These are phyloP conservation scores for Lepiota venenata DNA, from an alignment of 768 basidiomycete genomes.

Conservation along the genomic window DNA sequence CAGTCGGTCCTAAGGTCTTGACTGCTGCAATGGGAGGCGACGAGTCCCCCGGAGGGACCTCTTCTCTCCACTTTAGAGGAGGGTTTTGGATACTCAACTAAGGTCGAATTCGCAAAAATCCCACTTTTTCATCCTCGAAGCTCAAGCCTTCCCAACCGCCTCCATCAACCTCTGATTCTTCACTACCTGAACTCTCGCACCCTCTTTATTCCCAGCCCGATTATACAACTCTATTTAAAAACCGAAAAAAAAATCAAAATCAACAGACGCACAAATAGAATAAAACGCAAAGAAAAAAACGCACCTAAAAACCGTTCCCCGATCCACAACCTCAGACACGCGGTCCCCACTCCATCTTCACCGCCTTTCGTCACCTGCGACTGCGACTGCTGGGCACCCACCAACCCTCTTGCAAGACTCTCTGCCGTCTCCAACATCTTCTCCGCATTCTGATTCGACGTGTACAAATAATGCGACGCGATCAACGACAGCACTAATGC, in stretches of 20 bases:
- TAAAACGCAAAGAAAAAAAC: slow-evolving; percentile 18
- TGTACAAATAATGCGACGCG: slow-evolving; percentile 69
- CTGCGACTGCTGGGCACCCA: slow-evolving; percentile 53
- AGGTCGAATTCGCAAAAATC: no score
- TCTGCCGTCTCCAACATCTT: slow-evolving; percentile 65
- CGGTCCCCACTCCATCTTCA: slow-evolving; percentile 52
- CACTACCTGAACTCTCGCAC: slow-evolving; percentile 18
- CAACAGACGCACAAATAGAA: no score
- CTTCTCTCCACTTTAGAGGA: no score
- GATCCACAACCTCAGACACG: slow-evolving; percentile 65
- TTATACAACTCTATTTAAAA: slow-evolving; percentile 49
- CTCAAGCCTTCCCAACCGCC: no score
- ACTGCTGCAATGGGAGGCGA: no score
- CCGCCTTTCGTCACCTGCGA: slow-evolving; percentile 6
- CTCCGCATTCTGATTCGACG: slow-evolving; percentile 64
- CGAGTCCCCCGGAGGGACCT: no score
- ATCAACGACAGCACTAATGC: slow-evolving; percentile 67
- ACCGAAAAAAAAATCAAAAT: neutral
- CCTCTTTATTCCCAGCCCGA: slow-evolving; percentile 48
- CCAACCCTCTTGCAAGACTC: slow-evolving; percentile 69
- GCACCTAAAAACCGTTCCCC: slow-evolving; percentile 66
- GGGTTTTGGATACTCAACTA: no score
- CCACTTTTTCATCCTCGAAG: no score
- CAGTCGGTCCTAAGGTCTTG: no score
- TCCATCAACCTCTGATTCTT: no score